These are phyloP conservation scores for Larix kaempferi DNA, from an alignment of 75 land plant genomes.

Conservation along the genomic window DNA sequence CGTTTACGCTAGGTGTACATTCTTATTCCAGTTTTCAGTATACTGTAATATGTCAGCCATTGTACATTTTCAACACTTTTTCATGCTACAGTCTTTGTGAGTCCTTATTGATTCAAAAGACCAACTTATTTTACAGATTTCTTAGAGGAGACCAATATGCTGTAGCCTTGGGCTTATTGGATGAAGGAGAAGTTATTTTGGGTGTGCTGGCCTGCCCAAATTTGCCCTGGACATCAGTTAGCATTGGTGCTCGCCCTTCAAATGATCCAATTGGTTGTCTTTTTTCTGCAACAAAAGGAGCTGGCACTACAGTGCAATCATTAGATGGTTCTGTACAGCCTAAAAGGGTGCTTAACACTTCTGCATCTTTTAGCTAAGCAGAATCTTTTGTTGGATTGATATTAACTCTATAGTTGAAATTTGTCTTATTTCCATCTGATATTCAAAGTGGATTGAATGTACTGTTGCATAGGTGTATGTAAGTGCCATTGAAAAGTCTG, in stretches of 20 bases:
- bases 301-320: slow-evolving; percentile 73
- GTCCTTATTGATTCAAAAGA: not conserved
- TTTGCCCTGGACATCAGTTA: slow-evolving; percentile 65
- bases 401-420: not conserved
- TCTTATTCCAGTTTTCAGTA: not conserved
- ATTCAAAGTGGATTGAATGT: slow-evolving; percentile 16
- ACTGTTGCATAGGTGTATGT: slow-evolving; percentile 68
- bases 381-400: not conserved
- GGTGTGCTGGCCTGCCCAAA: slow-evolving; percentile 98
- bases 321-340: slow-evolving; percentile 43
- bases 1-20: not conserved
- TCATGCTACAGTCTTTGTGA: not conserved
- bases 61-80: not conserved
- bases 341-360: slow-evolving; percentile 18
- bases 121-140: slow-evolving; percentile 44
- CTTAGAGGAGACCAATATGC: slow-evolving; percentile 97
- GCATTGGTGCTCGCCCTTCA: slow-evolving; percentile 13
- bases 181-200: slow-evolving; percentile 80
- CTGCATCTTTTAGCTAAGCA: not conserved
- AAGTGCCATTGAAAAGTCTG: slow-evolving; percentile 58
- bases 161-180: slow-evolving; percentile 83
- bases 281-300: slow-evolving; percentile 78
- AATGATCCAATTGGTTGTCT: slow-evolving; percentile 71
- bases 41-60: not conserved
- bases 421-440: not conserved